Evolutionary conservation across 306 rosid genomes (phyloP), one percentile per base, ranked within the genome.

Genomic region (Quercus rubra): DNA sequence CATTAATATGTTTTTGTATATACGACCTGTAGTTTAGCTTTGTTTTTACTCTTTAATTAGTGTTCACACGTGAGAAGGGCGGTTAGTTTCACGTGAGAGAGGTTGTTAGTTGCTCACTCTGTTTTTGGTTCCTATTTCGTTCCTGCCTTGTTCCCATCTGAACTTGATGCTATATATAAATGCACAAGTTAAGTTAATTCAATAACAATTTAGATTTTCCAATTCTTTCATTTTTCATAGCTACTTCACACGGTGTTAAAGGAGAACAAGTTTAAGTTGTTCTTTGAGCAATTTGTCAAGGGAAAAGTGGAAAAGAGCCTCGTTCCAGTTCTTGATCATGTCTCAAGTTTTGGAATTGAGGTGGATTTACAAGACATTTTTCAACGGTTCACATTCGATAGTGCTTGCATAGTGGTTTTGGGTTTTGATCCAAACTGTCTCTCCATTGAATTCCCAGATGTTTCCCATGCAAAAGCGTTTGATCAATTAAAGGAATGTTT

Each of bases 291-390:
- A 27, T 27, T 74, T 18, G 73, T 75, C 1, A 46, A 20, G n/a
- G 11, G 13, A 2, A 79, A 76, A 25, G 81, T 83, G 74, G 54
- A 63, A 1, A 23, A 79, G 13, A 83, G 69, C 43, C 21, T 83
- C 2, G 11, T 76, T 19, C 81, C 87, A 0, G 18, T 80, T 27
- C 84, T 84, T 66, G 74, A 76, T 30, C 74, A 14, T 35, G 38
- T 62, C 20, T 23, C 54, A 43, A 5, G 30, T 9, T 5, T 31
- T 2, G 51, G 28, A 46, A 23, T 18, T 17, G 58, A 71, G 82
- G 28, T 80, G 43, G 82, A 84, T 55, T 73, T 84, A 21, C 84
- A 66, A 73, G 84, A 80, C 49, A 51, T 73, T 41, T 80, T 84
- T 46, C 64, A 75, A 9, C 51, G 76, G 25, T 13, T 84, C n/a